Conservation (phyloP, 2,329 filamentous ascomycete genomes). For the Microdochium bolleyi region DNA sequence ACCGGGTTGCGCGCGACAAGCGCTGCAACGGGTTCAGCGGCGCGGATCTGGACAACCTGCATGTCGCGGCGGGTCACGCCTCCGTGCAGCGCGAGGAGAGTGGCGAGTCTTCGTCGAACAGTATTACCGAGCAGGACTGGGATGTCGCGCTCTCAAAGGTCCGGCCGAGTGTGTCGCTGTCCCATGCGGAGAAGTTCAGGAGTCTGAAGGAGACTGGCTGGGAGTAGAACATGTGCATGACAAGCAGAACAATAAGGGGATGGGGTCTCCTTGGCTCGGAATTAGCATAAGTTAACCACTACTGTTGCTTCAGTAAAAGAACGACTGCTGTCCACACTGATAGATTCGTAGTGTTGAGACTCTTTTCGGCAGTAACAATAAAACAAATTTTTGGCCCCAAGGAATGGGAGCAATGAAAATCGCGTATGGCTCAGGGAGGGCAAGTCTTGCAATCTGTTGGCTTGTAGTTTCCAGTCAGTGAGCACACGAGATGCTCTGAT, state of each 20-base stretch:
- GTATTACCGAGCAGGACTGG: constrained; percentile 38
- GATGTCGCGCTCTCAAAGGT: constrained; percentile 39
- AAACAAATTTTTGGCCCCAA: no score
- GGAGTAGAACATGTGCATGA: constrained; percentile 6
- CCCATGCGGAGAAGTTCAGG: constrained; percentile 31
- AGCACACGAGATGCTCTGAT: no score
- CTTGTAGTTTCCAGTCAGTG: no score
- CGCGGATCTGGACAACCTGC: constrained; percentile 53
- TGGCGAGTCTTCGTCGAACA: constrained; percentile 16
- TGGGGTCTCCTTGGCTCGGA: no score
- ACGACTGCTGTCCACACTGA: no score
- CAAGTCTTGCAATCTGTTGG: no score
- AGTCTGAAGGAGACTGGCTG: constrained; percentile 22
- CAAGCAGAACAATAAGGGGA: no score
- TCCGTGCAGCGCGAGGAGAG: constrained; percentile 13
- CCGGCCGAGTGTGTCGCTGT: constrained; percentile 40
- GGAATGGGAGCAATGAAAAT: no score
- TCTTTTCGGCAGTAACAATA: no score
- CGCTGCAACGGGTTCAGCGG: constrained; percentile 72
- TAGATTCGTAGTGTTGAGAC: no score
- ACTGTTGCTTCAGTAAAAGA: no score
- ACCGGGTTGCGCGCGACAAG: constrained; percentile 54
- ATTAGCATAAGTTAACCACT: neutral
- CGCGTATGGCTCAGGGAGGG: no score
- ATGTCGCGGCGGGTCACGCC: constrained; percentile 18